A percentile compares a stretch with the other conserved stretches of the same genome.
Evolutionary conservation across 371 early-diverging fungal species (phyloP).

Genomic region (Conidiobolus coronatus): DNA sequence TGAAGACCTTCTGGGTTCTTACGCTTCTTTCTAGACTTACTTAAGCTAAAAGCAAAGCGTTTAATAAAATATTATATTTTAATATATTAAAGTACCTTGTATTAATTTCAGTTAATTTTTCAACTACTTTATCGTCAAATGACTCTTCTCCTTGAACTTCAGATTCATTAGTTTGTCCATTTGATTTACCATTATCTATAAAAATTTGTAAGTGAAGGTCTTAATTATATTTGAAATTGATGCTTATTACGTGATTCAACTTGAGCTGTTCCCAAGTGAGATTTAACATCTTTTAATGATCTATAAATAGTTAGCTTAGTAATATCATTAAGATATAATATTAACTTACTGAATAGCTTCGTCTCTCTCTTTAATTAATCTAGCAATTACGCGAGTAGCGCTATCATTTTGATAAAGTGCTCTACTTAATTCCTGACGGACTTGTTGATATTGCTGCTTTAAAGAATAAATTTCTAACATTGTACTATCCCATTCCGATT

Average conservation of each 20-base stretch:
- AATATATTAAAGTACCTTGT: slow-evolving; percentile 1
- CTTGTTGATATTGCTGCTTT: slow-evolving; percentile 74
- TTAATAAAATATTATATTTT: neutral
- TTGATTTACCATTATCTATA: slow-evolving; percentile 1
- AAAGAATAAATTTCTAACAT: slow-evolving; percentile 81
- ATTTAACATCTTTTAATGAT: neutral
- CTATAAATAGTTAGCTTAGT: too few species aligned
- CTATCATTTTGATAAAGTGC: slow-evolving; percentile 90
- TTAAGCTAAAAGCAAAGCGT: slow-evolving; percentile 16
- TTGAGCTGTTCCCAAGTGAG: neutral
- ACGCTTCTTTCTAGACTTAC: slow-evolving; percentile 54
- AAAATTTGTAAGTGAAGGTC: slow-evolving; percentile 2
- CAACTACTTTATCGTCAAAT: slow-evolving; percentile 2
- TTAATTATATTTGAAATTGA: neutral
- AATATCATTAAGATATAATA: neutral
- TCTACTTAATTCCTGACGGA: slow-evolving; percentile 73
- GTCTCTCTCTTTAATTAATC: slow-evolving; percentile 73
- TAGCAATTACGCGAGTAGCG: slow-evolving; percentile 80
- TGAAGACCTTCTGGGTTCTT: slow-evolving; percentile 53
- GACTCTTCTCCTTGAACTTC: slow-evolving; percentile 5
- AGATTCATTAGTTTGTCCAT: slow-evolving; percentile 5
- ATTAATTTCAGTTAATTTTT: slow-evolving; percentile 5
- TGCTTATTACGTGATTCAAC: neutral
- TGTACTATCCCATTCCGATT: slow-evolving; percentile 85
- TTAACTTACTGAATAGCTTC: slow-evolving; percentile 51